Evolutionary conservation across 2,329 filamentous ascomycete genomes (phyloP).

Genomic region (Aspergillus proliferans): DNA sequence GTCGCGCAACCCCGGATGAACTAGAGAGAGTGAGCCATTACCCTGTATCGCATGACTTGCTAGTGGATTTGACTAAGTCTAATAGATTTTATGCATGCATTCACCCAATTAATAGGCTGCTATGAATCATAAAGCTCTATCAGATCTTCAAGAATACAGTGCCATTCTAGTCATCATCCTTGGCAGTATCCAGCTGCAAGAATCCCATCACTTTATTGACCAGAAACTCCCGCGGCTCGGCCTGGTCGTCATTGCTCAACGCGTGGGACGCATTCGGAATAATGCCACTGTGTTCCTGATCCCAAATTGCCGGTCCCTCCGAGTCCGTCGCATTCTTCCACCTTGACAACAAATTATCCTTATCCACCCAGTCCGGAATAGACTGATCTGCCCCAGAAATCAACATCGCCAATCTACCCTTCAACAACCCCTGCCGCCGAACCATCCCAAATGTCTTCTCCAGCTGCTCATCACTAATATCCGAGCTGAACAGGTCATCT

Average conservation of each 20-base stretch:
- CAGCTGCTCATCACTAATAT: conserved; percentile 56
- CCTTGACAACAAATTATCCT: conserved; percentile 35
- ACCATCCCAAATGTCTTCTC: conserved; percentile 56
- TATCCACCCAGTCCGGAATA: conserved; percentile 43
- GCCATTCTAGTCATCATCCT: too few species aligned
- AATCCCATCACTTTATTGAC: conserved; percentile 24
- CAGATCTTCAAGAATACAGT: too few species aligned
- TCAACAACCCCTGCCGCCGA: conserved; percentile 29
- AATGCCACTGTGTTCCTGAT: conserved; percentile 40
- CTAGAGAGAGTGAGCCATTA: too few species aligned
- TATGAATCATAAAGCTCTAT: too few species aligned
- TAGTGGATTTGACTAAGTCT: too few species aligned
- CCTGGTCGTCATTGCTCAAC: conserved; percentile 31
- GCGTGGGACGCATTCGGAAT: conserved; percentile 37
- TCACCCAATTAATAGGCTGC: too few species aligned
- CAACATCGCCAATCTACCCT: conserved; percentile 40
- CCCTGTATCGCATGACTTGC: too few species aligned
- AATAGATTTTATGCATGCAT: too few species aligned
- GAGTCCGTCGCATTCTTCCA: conserved; percentile 37
- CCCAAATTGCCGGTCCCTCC: conserved; percentile 38
- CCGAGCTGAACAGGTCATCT: conserved; percentile 81
- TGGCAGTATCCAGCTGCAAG: conserved; percentile 3
- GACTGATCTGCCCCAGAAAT: conserved; percentile 44
- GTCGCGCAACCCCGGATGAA: too few species aligned
- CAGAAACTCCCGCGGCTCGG: conserved; percentile 20